phyloP scores from a whole-genome alignment of 495 filamentous ascomycete species.

The Collariella sp. region DNA sequence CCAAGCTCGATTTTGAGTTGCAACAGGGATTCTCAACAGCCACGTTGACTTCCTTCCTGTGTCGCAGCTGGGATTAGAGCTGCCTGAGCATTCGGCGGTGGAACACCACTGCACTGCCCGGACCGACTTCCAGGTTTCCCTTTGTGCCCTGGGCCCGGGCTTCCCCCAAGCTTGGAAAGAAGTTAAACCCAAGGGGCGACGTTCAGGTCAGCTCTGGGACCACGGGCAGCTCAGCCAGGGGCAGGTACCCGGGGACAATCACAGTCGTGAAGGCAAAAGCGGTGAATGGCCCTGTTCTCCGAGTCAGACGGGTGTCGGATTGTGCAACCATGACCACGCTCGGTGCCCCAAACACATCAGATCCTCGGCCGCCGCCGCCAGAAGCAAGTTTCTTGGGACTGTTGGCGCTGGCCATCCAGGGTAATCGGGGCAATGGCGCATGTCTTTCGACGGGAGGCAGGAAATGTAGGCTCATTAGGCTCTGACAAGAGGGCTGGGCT shows the following conservation, averaged over 20 bases:
- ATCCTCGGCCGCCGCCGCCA: neutral
- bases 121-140: neutral
- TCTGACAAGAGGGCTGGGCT: too few relatives aligned
- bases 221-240: too few relatives aligned
- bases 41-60: too few relatives aligned
- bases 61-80: too few relatives aligned
- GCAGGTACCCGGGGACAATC: conserved; percentile 14
- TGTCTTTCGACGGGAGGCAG: too few relatives aligned
- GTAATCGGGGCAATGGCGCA: too few relatives aligned
- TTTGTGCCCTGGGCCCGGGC: neutral
- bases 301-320: neutral
- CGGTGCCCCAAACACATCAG: neutral
- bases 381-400: neutral
- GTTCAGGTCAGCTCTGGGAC: conserved; percentile 9
- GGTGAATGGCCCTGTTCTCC: neutral
- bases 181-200: neutral
- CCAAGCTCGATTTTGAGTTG: too few relatives aligned
- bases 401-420: too few relatives aligned
- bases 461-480: too few relatives aligned
- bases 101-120: neutral
- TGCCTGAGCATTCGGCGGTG: too few relatives aligned
- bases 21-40: too few relatives aligned
- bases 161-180: neutral
- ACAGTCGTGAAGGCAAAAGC: neutral
- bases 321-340: neutral